Conservation (phyloP, 495 filamentous ascomycete species). For the Bombardia bombarda region DNA sequence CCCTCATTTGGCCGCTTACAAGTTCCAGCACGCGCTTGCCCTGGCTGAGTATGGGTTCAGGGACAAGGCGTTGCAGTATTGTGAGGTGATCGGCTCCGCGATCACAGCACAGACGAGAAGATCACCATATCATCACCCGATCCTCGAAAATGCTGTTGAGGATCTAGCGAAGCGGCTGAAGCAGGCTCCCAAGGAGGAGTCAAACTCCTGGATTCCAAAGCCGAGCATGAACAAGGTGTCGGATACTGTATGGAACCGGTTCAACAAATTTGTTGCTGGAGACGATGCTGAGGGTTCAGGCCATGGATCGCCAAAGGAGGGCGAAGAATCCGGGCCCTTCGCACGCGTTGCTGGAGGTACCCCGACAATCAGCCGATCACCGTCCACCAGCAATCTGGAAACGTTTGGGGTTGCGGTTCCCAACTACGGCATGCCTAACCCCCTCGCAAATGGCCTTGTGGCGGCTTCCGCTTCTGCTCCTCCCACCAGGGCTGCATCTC, state of each 20-base stretch:
- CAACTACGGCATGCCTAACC: constrained; percentile 23
- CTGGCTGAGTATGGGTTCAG: constrained; percentile 77
- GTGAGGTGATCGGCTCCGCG: constrained; percentile 71
- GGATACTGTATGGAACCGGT: constrained; percentile 75
- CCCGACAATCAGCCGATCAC: constrained; percentile 73
- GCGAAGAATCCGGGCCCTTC: constrained; percentile 68
- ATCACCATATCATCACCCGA: constrained; percentile 73
- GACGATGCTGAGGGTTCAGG: constrained; percentile 64
- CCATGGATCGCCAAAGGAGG: constrained; percentile 49
- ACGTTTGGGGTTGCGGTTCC: constrained; percentile 39
- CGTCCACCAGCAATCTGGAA: constrained; percentile 71
- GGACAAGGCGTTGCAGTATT: constrained; percentile 82
- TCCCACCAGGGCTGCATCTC: constrained; percentile 42
- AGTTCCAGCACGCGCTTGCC: constrained; percentile 74
- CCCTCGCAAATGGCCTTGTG: constrained; percentile 22
- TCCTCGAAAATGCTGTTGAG: constrained; percentile 67
- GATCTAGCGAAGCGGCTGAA: constrained; percentile 75
- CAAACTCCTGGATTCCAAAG: constrained; percentile 73
- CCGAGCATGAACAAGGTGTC: constrained; percentile 94
- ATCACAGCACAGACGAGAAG: constrained; percentile 75
- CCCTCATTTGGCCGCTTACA: constrained; percentile 83
- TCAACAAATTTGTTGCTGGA: constrained; percentile 91
- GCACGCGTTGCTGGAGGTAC: constrained; percentile 68
- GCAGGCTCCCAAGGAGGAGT: constrained; percentile 70
- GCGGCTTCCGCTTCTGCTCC: constrained; percentile 16